These are phyloP conservation scores for Phytopythium boreale DNA, from an alignment of 352 stramenopile species.

Conservation along the genomic window DNA sequence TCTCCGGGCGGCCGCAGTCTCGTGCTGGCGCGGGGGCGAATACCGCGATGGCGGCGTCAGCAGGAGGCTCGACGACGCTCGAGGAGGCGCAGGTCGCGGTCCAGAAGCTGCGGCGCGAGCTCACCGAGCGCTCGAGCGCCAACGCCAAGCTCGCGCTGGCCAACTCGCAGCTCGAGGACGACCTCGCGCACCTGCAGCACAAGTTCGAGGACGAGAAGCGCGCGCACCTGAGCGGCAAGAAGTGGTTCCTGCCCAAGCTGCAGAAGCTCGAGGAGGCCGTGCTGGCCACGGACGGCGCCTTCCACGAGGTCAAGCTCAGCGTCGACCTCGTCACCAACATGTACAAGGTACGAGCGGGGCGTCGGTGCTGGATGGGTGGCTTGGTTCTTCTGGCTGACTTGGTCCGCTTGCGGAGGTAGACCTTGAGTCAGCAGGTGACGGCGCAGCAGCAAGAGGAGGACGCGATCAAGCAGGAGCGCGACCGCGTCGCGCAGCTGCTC, in stretches of 20 bases:
- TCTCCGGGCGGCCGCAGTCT: background rate
- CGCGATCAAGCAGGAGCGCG: slow-evolving; percentile 60
- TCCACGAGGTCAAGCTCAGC: slow-evolving; percentile 78
- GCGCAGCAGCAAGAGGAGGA: slow-evolving; percentile 55
- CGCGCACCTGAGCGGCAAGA: slow-evolving; percentile 60
- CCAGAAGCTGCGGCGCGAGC: slow-evolving; percentile 74
- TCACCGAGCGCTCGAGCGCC: slow-evolving; percentile 50
- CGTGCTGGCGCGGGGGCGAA: background rate
- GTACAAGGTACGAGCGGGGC: slow-evolving; percentile 56
- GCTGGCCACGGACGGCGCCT: slow-evolving; percentile 47
- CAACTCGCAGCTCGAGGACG: slow-evolving; percentile 78
- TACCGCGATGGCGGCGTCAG: slow-evolving; percentile 9
- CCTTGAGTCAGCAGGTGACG: slow-evolving; percentile 34
- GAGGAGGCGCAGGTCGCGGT: slow-evolving; percentile 67
- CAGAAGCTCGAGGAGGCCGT: slow-evolving; percentile 75
- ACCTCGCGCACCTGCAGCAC: slow-evolving; percentile 53
- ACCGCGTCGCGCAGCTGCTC: slow-evolving; percentile 46
- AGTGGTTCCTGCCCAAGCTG: slow-evolving; percentile 64
- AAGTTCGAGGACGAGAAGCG: slow-evolving; percentile 73
- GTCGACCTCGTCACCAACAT: slow-evolving; percentile 86
- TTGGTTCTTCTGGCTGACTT: background rate
- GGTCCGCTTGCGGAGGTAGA: background rate
- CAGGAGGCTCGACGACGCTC: slow-evolving; percentile 12
- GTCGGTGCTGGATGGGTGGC: background rate
- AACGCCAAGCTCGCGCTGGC: slow-evolving; percentile 59